phyloP scores from a whole-genome alignment of 257 asterid genomes.

The Nicotiana undulata region DNA sequence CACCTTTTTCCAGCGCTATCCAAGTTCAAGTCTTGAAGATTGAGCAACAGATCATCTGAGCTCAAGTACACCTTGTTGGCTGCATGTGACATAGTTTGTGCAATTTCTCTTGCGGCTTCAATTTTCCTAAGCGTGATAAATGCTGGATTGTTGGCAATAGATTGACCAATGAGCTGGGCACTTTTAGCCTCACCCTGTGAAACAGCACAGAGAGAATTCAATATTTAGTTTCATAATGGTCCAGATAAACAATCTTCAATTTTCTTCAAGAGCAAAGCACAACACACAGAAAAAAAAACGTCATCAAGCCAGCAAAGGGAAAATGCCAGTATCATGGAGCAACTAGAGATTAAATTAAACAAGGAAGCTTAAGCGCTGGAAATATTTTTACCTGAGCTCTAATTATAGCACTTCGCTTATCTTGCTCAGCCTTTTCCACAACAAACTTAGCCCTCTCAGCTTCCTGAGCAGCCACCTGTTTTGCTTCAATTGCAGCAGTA shows the following conservation, averaged over 20 bases:
- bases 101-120: slow-evolving; percentile 79
- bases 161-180: slow-evolving; percentile 87
- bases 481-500: slow-evolving; percentile 93
- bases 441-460: slow-evolving; percentile 93
- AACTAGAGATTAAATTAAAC: not conserved
- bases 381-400: slow-evolving; percentile 67
- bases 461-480: slow-evolving; percentile 91
- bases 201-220: not conserved
- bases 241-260: not conserved
- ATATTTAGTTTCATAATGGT: not conserved
- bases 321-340: not conserved
- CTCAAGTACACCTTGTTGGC: slow-evolving; percentile 70
- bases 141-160: slow-evolving; percentile 78
- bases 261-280: not conserved
- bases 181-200: slow-evolving; percentile 94
- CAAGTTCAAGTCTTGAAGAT: slow-evolving; percentile 51
- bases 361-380: not conserved
- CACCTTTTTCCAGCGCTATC: slow-evolving; percentile 21
- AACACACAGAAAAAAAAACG: not conserved
- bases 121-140: slow-evolving; percentile 79
- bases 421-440: slow-evolving; percentile 91
- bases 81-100: slow-evolving; percentile 52
- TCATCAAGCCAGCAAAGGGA: not conserved
- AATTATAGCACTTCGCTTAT: slow-evolving; percentile 72
- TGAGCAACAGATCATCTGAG: slow-evolving; percentile 71